Percentiles rank a stretch among this genome's conserved stretches.
Evolutionary conservation across 1,139 yeast genomes (phyloP).

Genomic region (Kodamaea ohmeri): DNA sequence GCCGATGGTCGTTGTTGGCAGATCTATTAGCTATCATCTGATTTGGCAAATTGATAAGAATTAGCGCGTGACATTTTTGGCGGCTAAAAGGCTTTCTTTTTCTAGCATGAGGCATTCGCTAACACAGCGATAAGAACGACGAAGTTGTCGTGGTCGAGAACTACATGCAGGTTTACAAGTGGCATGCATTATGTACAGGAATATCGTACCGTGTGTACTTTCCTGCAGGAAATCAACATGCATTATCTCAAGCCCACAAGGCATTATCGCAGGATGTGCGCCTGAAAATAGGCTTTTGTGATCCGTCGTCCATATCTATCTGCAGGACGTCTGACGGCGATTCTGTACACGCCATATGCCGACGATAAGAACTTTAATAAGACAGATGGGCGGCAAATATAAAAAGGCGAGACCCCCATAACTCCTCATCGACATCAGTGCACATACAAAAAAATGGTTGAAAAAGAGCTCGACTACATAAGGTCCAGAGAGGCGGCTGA

Average conservation of each 20-base stretch:
- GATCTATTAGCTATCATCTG: background rate
- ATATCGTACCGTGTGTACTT: background rate
- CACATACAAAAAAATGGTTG: constrained; percentile 12
- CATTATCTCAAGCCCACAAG: background rate
- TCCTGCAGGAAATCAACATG: background rate
- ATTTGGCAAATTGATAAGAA: background rate
- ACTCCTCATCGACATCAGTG: background rate
- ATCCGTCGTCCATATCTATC: no score
- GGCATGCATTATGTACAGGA: background rate
- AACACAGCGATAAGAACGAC: background rate
- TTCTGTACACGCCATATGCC: background rate
- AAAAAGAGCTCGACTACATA: constrained; percentile 43
- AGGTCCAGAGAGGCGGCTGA: constrained; percentile 39
- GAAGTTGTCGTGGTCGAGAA: background rate
- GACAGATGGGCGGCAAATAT: background rate
- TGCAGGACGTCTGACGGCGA: background rate
- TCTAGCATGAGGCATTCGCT: background rate
- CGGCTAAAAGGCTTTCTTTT: background rate
- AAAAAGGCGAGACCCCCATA: background rate
- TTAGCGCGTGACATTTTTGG: background rate
- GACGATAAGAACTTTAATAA: background rate
- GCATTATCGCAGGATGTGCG: background rate
- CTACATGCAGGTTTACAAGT: no score
- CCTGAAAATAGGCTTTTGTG: background rate
- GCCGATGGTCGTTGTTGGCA: no score